A percentile compares a stretch with the other conserved stretches of the same genome.
These are phyloP conservation scores for Brassica napus DNA, from an alignment of 345 rosid species.

Conservation along the genomic window DNA sequence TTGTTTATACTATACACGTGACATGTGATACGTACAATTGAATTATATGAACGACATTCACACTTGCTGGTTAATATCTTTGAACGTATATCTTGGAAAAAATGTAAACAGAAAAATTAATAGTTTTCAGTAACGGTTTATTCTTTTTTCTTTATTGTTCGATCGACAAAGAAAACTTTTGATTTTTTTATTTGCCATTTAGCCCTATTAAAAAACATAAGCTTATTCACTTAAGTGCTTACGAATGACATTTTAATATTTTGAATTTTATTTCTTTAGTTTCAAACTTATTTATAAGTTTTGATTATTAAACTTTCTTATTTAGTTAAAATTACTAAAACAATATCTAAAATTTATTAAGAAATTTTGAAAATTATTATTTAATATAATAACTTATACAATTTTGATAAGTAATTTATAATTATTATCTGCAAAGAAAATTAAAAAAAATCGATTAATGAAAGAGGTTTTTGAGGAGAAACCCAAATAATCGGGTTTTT, in stretches of 20 bases:
- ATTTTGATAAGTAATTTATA: background rate
- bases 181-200: background rate
- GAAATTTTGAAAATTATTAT: background rate
- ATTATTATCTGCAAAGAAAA: background rate
- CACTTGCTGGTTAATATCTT: background rate
- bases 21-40: background rate
- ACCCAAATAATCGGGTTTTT: background rate
- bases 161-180: background rate
- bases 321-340: background rate
- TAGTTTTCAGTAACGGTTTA: slow-evolving; percentile 6
- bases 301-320: background rate
- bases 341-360: background rate
- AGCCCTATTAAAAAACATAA: background rate
- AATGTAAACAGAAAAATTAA: background rate
- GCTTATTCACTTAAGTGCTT: background rate
- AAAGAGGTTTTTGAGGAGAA: background rate
- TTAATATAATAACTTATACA: background rate
- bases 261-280: too few species aligned
- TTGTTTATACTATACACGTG: slow-evolving; percentile 12
- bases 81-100: background rate
- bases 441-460: background rate
- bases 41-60: background rate
- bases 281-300: too few species aligned
- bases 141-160: background rate
- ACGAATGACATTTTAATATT: background rate